Conservation (phyloP, 805 yeast genomes). For the Lachancea mirantina region DNA sequence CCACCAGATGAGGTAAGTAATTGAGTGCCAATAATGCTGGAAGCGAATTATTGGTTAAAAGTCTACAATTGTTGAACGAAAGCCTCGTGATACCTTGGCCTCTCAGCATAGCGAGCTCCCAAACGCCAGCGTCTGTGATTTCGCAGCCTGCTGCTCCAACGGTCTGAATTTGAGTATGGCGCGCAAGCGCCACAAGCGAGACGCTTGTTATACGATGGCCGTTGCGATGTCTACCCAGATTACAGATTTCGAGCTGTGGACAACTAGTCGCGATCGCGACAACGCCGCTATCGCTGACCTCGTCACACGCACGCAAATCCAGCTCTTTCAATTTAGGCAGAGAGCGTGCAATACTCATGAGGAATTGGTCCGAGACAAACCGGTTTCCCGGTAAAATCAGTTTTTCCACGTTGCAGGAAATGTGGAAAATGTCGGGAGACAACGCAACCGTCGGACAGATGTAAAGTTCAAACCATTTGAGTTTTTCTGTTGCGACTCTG, state of each 20-base stretch:
- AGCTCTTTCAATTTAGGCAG: conserved; percentile 57
- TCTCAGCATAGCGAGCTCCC: conserved; percentile 64
- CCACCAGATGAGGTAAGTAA: conserved; percentile 53
- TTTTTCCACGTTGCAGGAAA: conserved; percentile 32
- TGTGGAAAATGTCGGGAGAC: conserved; percentile 38
- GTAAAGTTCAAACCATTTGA: conserved; percentile 71
- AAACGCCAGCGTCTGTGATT: conserved; percentile 66
- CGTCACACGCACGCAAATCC: conserved; percentile 80
- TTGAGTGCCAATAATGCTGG: conserved; percentile 40
- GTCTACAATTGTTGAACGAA: conserved; percentile 66
- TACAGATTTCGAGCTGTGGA: conserved; percentile 48
- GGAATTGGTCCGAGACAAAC: conserved; percentile 50
- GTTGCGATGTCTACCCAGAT: conserved; percentile 70
- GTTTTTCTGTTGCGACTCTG: conserved; percentile 37
- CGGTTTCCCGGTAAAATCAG: conserved; percentile 64
- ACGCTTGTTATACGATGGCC: conserved; percentile 66
- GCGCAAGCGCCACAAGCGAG: conserved; percentile 51
- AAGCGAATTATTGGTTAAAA: conserved; percentile 49
- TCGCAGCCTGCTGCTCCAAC: conserved; percentile 87
- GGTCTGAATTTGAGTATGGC: conserved; percentile 53
- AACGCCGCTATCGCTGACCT: conserved; percentile 68
- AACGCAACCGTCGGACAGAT: conserved; percentile 74
- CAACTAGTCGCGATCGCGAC: conserved; percentile 60
- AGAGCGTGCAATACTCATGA: conserved; percentile 43
- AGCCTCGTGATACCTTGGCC: conserved; percentile 52